These are phyloP conservation scores for Brasilioporus rufonigricans DNA, from an alignment of 768 basidiomycete species.

Conservation along the genomic window DNA sequence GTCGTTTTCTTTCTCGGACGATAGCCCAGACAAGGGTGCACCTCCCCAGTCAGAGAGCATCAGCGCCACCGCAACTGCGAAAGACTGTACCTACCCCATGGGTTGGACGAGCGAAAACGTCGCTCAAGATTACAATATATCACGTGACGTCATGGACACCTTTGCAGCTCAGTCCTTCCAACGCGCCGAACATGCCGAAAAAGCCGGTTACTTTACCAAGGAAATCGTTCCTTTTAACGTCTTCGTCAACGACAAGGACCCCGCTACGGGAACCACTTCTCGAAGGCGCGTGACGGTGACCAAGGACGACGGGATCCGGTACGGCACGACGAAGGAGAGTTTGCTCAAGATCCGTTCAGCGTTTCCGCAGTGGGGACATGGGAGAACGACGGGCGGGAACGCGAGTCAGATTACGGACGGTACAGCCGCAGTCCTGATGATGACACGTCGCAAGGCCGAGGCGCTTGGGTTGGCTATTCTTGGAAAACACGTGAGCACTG, in stretches of 20 bases:
- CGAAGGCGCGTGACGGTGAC: constrained; percentile 52
- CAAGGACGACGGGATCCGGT: constrained; percentile 77
- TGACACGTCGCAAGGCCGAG: constrained; percentile 78
- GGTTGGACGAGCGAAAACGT: constrained; percentile 92
- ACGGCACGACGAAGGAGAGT: constrained; percentile 65
- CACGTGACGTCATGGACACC: constrained; percentile 72
- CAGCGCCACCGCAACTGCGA: constrained; percentile 50
- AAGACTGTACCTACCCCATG: constrained; percentile 71
- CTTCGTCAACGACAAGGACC: constrained; percentile 58
- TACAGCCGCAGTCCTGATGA: constrained; percentile 76
- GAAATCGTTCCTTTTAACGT: constrained; percentile 81
- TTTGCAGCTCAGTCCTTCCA: constrained; percentile 76
- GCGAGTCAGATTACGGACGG: constrained; percentile 86
- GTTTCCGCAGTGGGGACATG: constrained; percentile 80
- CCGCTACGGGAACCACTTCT: constrained; percentile 43
- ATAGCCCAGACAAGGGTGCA: constrained; percentile 63
- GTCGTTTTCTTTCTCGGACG: neutral
- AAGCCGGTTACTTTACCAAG: constrained; percentile 55
- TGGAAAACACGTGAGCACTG: constrained; percentile 77
- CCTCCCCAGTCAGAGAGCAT: constrained; percentile 62
- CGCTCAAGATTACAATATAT: constrained; percentile 66
- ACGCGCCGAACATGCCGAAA: constrained; percentile 73
- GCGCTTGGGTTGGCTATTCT: constrained; percentile 68
- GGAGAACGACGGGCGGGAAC: constrained; percentile 79
- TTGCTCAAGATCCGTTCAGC: constrained; percentile 67